Percentiles rank a stretch among this genome's conserved stretches.
Conservation (phyloP, 1,284 basidiomycete genomes). For the Thecaphora thlaspeos region DNA sequence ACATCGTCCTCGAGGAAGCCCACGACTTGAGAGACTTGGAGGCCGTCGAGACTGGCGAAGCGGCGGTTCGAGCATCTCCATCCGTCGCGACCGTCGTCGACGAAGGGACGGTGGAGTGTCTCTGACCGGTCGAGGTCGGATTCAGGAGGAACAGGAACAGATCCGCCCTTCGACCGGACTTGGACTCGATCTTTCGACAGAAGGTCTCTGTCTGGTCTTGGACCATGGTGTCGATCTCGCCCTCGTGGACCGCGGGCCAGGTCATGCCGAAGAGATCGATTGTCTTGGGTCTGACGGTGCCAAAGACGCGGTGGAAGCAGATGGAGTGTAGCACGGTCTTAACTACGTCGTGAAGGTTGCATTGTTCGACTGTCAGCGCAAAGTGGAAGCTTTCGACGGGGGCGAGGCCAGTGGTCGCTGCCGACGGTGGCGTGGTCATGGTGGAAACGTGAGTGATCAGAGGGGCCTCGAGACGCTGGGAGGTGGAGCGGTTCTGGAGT, state of each 20-base stretch:
- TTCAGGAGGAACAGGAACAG: background rate
- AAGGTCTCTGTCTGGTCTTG: background rate
- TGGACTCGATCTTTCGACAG: background rate
- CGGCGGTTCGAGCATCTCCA: background rate
- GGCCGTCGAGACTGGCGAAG: background rate
- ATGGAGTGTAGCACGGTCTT: slow-evolving; percentile 18
- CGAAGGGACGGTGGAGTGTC: background rate
- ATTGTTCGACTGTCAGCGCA: background rate
- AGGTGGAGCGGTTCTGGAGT: no score
- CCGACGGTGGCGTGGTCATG: background rate
- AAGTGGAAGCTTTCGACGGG: background rate
- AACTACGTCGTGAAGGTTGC: slow-evolving; percentile 6
- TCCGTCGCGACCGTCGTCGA: background rate
- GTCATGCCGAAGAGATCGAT: slow-evolving; percentile 10
- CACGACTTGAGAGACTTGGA: slow-evolving; percentile 8
- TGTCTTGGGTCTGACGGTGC: slow-evolving; percentile 15
- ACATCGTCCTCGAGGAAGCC: slow-evolving; percentile 8
- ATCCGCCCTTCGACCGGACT: background rate
- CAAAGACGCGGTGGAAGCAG: slow-evolving; percentile 25
- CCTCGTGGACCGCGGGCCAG: slow-evolving; percentile 15
- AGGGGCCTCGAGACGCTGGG: no score
- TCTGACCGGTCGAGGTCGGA: background rate
- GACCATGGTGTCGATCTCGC: slow-evolving; percentile 8
- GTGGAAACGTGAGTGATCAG: no score
- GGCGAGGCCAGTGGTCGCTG: background rate